Percentiles rank a stretch among this genome's conserved stretches.
These are phyloP conservation scores for Xylaria sp. DNA, from an alignment of 2,329 filamentous ascomycete species.

Conservation along the genomic window DNA sequence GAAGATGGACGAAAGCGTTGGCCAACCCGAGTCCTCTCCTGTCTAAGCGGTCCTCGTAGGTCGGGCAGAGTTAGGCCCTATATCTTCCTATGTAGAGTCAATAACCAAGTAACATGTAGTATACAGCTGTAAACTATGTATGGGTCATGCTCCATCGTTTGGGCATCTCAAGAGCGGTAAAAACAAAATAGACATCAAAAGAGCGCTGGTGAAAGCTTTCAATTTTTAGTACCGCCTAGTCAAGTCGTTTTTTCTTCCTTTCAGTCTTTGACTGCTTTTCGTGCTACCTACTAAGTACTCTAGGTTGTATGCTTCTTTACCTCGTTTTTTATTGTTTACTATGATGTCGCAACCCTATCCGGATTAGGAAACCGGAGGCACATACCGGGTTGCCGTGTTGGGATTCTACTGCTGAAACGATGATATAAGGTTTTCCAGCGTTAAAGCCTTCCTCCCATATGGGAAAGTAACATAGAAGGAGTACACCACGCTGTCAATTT, in stretches of 20 bases:
- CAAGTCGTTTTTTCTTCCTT: slow-evolving; percentile 2
- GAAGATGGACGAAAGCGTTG: slow-evolving; percentile 28
- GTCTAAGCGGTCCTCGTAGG: slow-evolving; percentile 11
- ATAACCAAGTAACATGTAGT: slow-evolving; percentile 21
- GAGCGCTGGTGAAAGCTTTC: neutral
- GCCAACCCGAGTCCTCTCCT: slow-evolving; percentile 21
- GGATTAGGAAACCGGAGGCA: slow-evolving; percentile 32
- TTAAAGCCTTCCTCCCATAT: slow-evolving; percentile 1
- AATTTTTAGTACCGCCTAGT: slow-evolving; percentile 8
- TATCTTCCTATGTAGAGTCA: slow-evolving; percentile 11
- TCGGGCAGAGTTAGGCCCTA: neutral
- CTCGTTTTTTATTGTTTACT: neutral
- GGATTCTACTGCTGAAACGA: slow-evolving; percentile 24
- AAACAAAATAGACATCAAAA: slow-evolving; percentile 5
- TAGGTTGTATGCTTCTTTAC: neutral
- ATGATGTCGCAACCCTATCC: slow-evolving; percentile 15
- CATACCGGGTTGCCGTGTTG: slow-evolving; percentile 18
- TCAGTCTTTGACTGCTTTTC: slow-evolving; percentile 18
- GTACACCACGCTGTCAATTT: neutral
- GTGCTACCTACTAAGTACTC: slow-evolving; percentile 2
- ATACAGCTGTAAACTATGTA: slow-evolving; percentile 1
- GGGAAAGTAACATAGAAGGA: neutral
- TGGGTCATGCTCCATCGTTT: neutral
- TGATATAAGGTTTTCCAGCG: slow-evolving; percentile 10
- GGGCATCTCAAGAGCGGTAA: neutral